Conservation (phyloP, 2,329 filamentous ascomycete genomes). For the Chrysosporium keratinophilum region DNA sequence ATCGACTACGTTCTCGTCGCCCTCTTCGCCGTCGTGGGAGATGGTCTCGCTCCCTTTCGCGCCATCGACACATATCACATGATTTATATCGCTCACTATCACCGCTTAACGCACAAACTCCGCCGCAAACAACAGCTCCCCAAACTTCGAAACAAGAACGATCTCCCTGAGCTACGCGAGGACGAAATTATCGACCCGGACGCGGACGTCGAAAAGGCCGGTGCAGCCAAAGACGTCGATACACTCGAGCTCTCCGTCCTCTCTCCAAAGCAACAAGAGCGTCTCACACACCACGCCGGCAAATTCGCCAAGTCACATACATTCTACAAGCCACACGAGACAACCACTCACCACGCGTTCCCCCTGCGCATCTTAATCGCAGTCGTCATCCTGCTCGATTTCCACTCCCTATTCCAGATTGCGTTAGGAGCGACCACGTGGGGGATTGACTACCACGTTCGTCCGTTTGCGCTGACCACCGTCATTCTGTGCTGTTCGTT, state of each 20-base stretch:
- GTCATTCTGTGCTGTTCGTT: constrained; percentile 73
- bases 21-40: constrained; percentile 60
- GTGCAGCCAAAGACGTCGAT: constrained; percentile 36
- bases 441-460: constrained; percentile 60
- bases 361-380: constrained; percentile 63
- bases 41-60: constrained; percentile 63
- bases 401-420: constrained; percentile 70
- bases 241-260: constrained; percentile 54
- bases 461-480: constrained; percentile 64
- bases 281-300: constrained; percentile 63
- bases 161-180: constrained; percentile 35
- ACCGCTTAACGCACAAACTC: constrained; percentile 53
- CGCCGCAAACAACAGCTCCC: constrained; percentile 54
- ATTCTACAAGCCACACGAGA: constrained; percentile 85
- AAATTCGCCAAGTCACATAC: constrained; percentile 76
- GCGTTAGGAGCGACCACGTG: constrained; percentile 68
- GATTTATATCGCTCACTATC: constrained; percentile 68
- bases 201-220: constrained; percentile 37
- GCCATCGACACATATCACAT: constrained; percentile 79
- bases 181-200: constrained; percentile 24
- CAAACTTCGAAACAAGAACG: constrained; percentile 56
- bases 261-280: constrained; percentile 54
- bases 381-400: constrained; percentile 68
- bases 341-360: constrained; percentile 68
- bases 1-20: constrained; percentile 63